These are phyloP conservation scores for Cercospora berteroae DNA, from an alignment of 2,329 filamentous ascomycete species.

Conservation along the genomic window DNA sequence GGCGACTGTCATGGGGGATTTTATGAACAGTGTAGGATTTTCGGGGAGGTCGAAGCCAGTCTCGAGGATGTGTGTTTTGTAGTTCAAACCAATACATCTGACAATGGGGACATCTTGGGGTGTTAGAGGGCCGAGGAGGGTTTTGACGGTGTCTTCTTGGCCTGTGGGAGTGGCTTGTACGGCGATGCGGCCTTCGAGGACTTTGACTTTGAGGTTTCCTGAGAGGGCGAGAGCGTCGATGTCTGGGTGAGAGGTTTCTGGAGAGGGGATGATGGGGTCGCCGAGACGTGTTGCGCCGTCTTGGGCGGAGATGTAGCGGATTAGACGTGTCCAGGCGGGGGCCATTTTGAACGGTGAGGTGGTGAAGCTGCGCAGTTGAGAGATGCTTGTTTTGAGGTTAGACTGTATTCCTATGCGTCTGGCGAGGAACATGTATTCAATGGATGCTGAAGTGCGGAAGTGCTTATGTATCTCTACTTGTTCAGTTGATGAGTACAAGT, in stretches of 20 bases:
- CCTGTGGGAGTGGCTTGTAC: conserved; percentile 53
- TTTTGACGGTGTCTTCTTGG: conserved; percentile 55
- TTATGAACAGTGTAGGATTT: conserved; percentile 73
- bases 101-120: conserved; percentile 55
- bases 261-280: conserved; percentile 58
- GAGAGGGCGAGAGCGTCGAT: conserved; percentile 36
- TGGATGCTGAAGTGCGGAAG: background rate
- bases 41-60: conserved; percentile 66
- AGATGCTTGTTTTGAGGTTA: background rate
- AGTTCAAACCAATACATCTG: conserved; percentile 60
- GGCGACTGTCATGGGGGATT: conserved; percentile 64
- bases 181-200: conserved; percentile 49
- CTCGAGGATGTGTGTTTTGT: conserved; percentile 53
- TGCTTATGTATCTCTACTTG: background rate
- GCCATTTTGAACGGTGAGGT: conserved; percentile 8
- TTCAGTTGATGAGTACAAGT: background rate
- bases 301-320: conserved; percentile 67
- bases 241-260: conserved; percentile 26
- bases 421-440: conserved; percentile 7
- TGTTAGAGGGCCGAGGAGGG: conserved; percentile 54
- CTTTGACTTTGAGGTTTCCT: conserved; percentile 52
- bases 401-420: background rate
- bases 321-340: conserved; percentile 56
- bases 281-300: conserved; percentile 71
- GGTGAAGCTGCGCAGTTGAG: conserved; percentile 2